Evolutionary conservation across 2,329 filamentous ascomycete genomes (phyloP).

Genomic region (Chrysoporthe deuterocubensis): DNA sequence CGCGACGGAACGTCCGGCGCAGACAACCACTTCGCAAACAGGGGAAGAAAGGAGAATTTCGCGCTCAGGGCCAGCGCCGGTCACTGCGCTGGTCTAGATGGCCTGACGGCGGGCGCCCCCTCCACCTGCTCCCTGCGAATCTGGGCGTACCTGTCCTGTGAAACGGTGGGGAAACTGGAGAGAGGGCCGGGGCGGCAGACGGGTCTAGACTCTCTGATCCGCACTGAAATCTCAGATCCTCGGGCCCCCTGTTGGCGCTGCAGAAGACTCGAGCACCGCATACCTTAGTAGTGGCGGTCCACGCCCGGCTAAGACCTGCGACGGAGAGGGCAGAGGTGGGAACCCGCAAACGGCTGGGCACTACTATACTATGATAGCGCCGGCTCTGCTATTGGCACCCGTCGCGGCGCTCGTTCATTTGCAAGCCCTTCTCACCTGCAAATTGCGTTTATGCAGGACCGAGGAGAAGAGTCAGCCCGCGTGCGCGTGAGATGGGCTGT

Average conservation of each 20-base stretch:
- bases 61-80: slow-evolving; percentile 1
- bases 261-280: not conserved
- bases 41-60: slow-evolving; percentile 4
- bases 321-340: not conserved
- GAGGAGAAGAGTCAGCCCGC: too few relatives aligned
- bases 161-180: slow-evolving; percentile 29
- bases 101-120: slow-evolving; percentile 16
- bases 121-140: slow-evolving; percentile 12
- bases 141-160: not conserved
- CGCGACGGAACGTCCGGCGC: slow-evolving; percentile 17
- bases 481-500: not conserved
- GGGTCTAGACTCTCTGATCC: slow-evolving; percentile 26
- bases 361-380: not conserved
- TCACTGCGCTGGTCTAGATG: slow-evolving; percentile 15
- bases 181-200: slow-evolving; percentile 3
- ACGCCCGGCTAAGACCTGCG: not conserved
- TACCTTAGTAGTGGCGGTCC: not conserved
- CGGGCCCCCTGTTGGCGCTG: slow-evolving; percentile 14
- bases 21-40: slow-evolving; percentile 4
- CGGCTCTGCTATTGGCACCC: not conserved
- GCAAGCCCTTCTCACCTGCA: not conserved
- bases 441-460: not conserved
- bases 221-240: slow-evolving; percentile 25
- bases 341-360: slow-evolving; percentile 2
- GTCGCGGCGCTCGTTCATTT: not conserved